phyloP scores from a whole-genome alignment of 176 grass and related monocot genomes.

The Musa beccarii region DNA sequence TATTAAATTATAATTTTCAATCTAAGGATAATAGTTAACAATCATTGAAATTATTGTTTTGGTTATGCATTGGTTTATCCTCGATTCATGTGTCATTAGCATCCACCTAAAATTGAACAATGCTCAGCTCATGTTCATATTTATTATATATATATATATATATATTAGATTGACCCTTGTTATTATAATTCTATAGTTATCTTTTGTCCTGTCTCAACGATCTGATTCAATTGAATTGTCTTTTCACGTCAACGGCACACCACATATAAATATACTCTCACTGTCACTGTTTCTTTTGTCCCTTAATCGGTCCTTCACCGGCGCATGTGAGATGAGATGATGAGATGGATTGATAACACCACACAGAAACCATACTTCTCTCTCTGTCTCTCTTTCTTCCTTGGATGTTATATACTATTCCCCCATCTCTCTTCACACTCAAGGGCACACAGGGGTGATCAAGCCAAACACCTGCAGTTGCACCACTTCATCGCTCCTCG shows the following conservation, averaged over 20 bases:
- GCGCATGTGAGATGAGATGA: constrained; percentile 15
- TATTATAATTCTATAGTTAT: no score
- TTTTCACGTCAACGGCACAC: constrained; percentile 9
- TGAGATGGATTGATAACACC: constrained; percentile 7
- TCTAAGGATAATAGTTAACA: no score
- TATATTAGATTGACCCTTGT: not conserved
- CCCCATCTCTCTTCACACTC: not conserved
- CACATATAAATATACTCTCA: constrained; percentile 9
- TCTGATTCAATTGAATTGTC: not conserved
- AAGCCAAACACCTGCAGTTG: not conserved
- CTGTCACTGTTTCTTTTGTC: constrained; percentile 16
- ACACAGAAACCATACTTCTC: constrained; percentile 2
- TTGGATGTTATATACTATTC: not conserved
- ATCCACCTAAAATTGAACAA: no score
- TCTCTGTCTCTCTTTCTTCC: not conserved
- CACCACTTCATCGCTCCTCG: not conserved
- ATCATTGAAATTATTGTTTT: no score
- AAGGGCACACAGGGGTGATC: no score
- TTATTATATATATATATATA: not conserved
- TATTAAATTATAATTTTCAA: no score
- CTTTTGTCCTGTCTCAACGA: not conserved
- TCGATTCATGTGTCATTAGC: no score
- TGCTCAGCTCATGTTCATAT: no score
- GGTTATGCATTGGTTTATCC: no score
- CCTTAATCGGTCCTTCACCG: constrained; percentile 22